Percentiles rank a stretch among this genome's conserved stretches.
Evolutionary conservation across 2,329 filamentous ascomycete species (phyloP).

Genomic region (Zalaria sp.): DNA sequence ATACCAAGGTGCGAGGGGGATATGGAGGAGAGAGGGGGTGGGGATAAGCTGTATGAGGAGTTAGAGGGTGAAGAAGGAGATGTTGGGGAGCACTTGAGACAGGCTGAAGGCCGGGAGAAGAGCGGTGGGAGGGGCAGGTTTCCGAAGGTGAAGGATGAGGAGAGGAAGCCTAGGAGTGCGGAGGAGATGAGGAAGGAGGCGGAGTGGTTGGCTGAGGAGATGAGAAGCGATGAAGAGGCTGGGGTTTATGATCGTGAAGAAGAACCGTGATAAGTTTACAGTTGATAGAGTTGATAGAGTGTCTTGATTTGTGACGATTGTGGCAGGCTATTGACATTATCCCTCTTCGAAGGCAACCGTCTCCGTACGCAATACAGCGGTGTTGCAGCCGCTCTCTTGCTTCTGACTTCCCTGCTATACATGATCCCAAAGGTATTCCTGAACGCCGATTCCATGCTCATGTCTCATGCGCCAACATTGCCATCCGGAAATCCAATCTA

Average conservation of each 20-base stretch:
- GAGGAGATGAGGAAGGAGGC: slow-evolving; percentile 75
- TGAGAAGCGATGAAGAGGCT: slow-evolving; percentile 28
- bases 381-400: too few species aligned
- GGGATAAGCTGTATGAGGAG: slow-evolving; percentile 67
- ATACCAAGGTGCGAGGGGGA: slow-evolving; percentile 57
- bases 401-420: too few species aligned
- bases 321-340: too few species aligned
- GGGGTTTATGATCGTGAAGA: background rate
- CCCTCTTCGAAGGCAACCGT: too few species aligned
- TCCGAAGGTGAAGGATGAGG: slow-evolving; percentile 52
- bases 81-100: slow-evolving; percentile 56
- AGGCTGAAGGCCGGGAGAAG: slow-evolving; percentile 24
- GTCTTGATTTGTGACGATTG: background rate
- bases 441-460: slow-evolving; percentile 4
- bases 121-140: slow-evolving; percentile 44
- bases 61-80: slow-evolving; percentile 80
- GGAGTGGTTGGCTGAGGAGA: slow-evolving; percentile 44
- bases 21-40: slow-evolving; percentile 41
- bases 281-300: too few species aligned
- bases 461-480: slow-evolving; percentile 2
- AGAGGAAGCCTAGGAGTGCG: slow-evolving; percentile 47
- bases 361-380: too few species aligned
- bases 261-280: background rate
- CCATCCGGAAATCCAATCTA: slow-evolving; percentile 7
- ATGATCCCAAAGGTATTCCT: background rate